These are phyloP conservation scores for Tilletia horrida DNA, from an alignment of 1,284 basidiomycete species.

Conservation along the genomic window DNA sequence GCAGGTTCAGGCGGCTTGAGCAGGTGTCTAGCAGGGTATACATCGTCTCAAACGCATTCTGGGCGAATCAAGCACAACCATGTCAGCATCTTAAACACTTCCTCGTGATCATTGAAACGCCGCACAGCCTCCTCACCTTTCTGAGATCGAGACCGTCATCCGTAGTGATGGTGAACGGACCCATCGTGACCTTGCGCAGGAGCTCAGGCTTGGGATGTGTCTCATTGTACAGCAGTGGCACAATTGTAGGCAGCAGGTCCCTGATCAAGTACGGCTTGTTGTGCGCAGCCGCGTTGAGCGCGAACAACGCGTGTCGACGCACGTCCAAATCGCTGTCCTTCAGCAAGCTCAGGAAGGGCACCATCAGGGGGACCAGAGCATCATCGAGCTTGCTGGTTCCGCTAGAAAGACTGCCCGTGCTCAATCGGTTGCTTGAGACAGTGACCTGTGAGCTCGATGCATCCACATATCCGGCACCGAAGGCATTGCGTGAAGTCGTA, in stretches of 20 bases:
- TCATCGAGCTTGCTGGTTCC: constrained; percentile 63
- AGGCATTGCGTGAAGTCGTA: neutral
- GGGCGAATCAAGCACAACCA: neutral
- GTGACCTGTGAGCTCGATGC: too few species aligned
- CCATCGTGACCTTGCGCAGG: constrained; percentile 80
- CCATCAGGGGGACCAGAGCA: constrained; percentile 74
- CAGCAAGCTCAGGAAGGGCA: constrained; percentile 86
- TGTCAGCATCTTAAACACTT: neutral
- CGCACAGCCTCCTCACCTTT: constrained; percentile 39
- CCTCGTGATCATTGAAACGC: too few species aligned
- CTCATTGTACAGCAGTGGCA: constrained; percentile 81
- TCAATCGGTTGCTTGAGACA: too few species aligned
- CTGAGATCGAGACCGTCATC: constrained; percentile 88
- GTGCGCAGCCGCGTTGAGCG: constrained; percentile 88
- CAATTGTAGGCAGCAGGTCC: constrained; percentile 71
- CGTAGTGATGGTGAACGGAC: constrained; percentile 92
- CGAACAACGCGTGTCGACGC: constrained; percentile 59
- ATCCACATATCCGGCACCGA: neutral
- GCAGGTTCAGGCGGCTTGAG: constrained; percentile 75
- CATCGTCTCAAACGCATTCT: constrained; percentile 95
- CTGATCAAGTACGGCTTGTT: constrained; percentile 87
- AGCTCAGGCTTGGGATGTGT: constrained; percentile 68
- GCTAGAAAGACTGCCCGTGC: neutral
- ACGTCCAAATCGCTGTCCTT: constrained; percentile 66
- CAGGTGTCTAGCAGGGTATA: constrained; percentile 92